phyloP scores from a whole-genome alignment of 768 basidiomycete genomes.

The Naganishia randhawae region DNA sequence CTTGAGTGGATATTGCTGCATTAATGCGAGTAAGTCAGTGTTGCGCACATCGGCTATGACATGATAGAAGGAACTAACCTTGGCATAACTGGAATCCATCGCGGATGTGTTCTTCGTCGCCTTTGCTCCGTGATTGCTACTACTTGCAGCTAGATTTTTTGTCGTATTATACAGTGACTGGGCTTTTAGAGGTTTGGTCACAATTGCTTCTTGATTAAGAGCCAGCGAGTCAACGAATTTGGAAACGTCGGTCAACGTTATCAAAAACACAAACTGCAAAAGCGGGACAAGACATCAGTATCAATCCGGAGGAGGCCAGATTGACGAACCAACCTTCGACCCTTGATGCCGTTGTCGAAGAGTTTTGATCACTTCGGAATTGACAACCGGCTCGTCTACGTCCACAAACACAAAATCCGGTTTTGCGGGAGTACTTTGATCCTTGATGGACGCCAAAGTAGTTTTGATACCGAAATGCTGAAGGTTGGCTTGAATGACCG shows the following conservation, averaged over 20 bases:
- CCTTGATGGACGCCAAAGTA: neutral
- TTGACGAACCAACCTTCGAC: slow-evolving; percentile 12
- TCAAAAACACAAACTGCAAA: slow-evolving; percentile 38
- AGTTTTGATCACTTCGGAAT: neutral
- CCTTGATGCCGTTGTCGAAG: neutral
- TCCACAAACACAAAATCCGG: slow-evolving; percentile 16
- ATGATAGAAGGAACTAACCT: neutral
- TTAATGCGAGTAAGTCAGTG: neutral
- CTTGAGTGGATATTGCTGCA: slow-evolving; percentile 31
- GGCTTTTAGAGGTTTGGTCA: slow-evolving; percentile 44
- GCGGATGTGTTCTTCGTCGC: slow-evolving; percentile 2
- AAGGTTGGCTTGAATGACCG: neutral
- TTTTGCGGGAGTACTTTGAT: neutral
- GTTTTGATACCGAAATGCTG: neutral
- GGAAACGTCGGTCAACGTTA: slow-evolving; percentile 34
- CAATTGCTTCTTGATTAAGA: slow-evolving; percentile 35
- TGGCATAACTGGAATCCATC: slow-evolving; percentile 21
- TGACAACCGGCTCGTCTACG: slow-evolving; percentile 2
- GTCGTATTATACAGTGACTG: slow-evolving; percentile 31
- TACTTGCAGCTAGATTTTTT: neutral
- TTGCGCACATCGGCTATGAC: too few relatives aligned
- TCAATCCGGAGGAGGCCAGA: neutral
- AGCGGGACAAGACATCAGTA: neutral
- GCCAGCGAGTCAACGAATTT: slow-evolving; percentile 28
- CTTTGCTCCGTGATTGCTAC: neutral